Evolutionary conservation across 192 early-diverging fungal genomes (phyloP), one percentile per base, ranked within the genome.

Genomic region (Coemansia sp.): DNA sequence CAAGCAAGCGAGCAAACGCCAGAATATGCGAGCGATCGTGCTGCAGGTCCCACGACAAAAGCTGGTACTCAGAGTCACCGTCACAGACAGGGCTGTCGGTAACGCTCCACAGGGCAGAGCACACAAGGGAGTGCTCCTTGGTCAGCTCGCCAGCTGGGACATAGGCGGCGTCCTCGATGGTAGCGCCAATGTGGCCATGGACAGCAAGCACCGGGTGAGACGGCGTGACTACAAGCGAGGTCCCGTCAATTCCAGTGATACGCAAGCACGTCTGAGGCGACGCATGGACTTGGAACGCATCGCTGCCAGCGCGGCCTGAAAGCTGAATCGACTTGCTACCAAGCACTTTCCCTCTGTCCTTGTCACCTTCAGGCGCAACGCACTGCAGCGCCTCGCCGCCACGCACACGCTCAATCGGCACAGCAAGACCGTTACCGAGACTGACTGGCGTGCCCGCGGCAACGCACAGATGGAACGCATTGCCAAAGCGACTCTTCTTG

Each of bases 401-500:
- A 53, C 65, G 47, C n/a, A 79, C 62, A n/a, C 34, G 56, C 68
- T 83, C 82, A 45, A 83, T 77, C 9, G 76, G 73, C 28, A 79
- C 52, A 0, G 82, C 64, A 12, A 80, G 73, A 2, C 83, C 83
- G 14, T 28, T 68, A 12, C 68, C 75, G 36, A 81, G 64, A 18
- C 69, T 69, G 38, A 84, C 77, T 4, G 73, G 72, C 13, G 83
- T 84, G 13, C 83, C 83, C 25, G 66, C 69, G 7, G 83, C 83
- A 25, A 84, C 64, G 45, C 87, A 89, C 78, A 95, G 80, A 68
- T 99, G 96, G 85, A 97, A 97, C 2, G 97, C 93, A 65, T 98
- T 97, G 63, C 97, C 97, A 74, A 99, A 98, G 8, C 97, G 90
- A 13, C 94, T 95, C 84, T 97, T 99, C 72, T 99, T 99, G 63